Conservation (phyloP, 2,329 filamentous ascomycete genomes). For the Diaporthe vexans region DNA sequence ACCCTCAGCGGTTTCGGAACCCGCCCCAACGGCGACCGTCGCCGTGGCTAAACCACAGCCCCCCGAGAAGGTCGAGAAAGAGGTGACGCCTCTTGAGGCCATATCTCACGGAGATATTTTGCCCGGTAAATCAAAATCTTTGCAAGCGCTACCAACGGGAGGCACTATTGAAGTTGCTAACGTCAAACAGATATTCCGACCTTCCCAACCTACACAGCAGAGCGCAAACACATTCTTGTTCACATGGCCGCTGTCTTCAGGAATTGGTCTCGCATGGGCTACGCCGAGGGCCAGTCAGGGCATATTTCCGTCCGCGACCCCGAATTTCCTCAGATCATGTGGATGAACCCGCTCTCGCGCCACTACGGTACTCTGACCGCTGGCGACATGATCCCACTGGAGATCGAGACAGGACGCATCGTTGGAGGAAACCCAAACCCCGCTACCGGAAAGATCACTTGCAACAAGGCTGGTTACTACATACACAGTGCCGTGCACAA, state of each 20-base stretch:
- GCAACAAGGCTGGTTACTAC: conserved; percentile 77
- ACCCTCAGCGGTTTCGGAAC: conserved; percentile 36
- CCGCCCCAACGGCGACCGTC: background rate
- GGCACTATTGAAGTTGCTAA: background rate
- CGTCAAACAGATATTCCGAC: conserved; percentile 56
- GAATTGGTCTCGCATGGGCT: conserved; percentile 74
- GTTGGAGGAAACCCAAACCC: conserved; percentile 72
- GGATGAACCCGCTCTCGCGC: conserved; percentile 78
- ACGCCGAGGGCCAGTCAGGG: conserved; percentile 73
- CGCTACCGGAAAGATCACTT: conserved; percentile 56
- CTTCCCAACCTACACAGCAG: conserved; percentile 55
- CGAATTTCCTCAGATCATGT: conserved; percentile 72
- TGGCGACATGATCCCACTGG: conserved; percentile 76
- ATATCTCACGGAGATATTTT: conserved; percentile 49
- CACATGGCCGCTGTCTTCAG: conserved; percentile 80
- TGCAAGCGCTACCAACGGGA: background rate
- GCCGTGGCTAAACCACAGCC: conserved; percentile 35
- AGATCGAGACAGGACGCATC: conserved; percentile 68
- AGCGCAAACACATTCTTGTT: conserved; percentile 74
- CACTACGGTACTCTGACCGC: conserved; percentile 78
- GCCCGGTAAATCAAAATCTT: conserved; percentile 43
- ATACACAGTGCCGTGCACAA: conserved; percentile 80
- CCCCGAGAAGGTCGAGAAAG: conserved; percentile 33
- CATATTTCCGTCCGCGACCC: conserved; percentile 79
- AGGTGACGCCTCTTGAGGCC: conserved; percentile 47